Evolutionary conservation across 2,329 filamentous ascomycete species (phyloP).

Genomic region (Sclerotinia trifoliorum): DNA sequence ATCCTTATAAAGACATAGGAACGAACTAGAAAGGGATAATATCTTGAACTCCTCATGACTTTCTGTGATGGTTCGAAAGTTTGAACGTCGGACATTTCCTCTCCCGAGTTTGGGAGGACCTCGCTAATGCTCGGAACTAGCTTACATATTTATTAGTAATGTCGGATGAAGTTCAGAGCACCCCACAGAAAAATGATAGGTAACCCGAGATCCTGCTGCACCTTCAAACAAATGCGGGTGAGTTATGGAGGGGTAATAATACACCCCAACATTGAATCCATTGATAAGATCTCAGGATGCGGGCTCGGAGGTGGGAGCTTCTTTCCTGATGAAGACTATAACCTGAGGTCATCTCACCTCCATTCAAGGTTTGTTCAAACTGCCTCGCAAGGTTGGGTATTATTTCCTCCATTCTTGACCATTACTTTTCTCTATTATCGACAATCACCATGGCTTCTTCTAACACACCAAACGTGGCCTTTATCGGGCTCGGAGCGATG

Average conservation of each 20-base stretch:
- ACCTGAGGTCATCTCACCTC: neutral
- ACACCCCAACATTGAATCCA: neutral
- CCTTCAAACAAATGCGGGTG: neutral
- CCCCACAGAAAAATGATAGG: neutral
- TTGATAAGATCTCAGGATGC: neutral
- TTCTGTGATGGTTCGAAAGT: no score
- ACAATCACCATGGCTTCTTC: slow-evolving; percentile 14
- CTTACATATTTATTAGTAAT: neutral
- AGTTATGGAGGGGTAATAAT: neutral
- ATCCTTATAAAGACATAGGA: neutral
- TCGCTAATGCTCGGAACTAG: neutral
- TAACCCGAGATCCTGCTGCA: neutral
- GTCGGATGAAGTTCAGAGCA: neutral
- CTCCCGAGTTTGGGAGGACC: neutral
- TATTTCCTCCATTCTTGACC: neutral
- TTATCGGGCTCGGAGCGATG: slow-evolving; percentile 70
- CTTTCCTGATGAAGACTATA: neutral
- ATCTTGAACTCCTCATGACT: no score
- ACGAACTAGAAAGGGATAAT: neutral
- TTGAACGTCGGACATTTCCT: no score
- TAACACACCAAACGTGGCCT: slow-evolving; percentile 23
- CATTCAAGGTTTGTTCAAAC: neutral
- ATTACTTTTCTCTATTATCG: neutral
- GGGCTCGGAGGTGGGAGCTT: neutral
- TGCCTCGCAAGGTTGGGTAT: neutral